Evolutionary conservation across 208 protist species (phyloP), one percentile per base, ranked within the genome.

Genomic region (Trichomonas gallinae): DNA sequence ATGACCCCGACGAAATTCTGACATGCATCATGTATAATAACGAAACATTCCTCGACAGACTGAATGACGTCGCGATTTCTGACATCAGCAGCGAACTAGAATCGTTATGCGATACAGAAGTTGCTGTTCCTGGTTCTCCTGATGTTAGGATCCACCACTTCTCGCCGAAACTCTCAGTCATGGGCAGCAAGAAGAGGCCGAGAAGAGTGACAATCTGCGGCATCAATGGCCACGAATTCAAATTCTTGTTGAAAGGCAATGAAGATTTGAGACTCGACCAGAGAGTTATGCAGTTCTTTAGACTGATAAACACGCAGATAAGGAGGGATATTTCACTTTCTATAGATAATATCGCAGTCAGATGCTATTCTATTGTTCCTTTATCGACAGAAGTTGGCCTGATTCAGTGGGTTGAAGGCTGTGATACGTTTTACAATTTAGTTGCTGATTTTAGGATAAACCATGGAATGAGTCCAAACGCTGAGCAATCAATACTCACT

Each of bases 211-310:
- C 44, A 72, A 72, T 96, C 40, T 10, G 8, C 21, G 44, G 89
- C 13, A 96, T 9, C 51, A 45, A 72, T 72, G 31, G 34, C 26
- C 44, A 96, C 3, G 31, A 38, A 1, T 51, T 63, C 26, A 96
- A 51, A 96, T 96, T 51, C 46, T 96, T 72, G 36, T 96, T 96
- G 31, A 81, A 81, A 96, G 89, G 44, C 26, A 96, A 96, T 46
- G 89, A 72, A 81, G 89, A 96, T 38, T 26, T 96, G 26, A 58
- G 89, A 96, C 17, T 81, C 17, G 89, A 96, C 72, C 89, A 96
- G 72, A 58, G 89, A 40, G 49, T 72, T 72, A 96, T 96, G 89
- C 46, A 96, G 46, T 81, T 96, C 17, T 96, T 51, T 96, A 38
- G n/a, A 48, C 31, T 96, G 4, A 72, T 96, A 31, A 96, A 96